These are phyloP conservation scores for Pyrus hybrid DNA, from an alignment of 331 rosid species.

Conservation along the genomic window DNA sequence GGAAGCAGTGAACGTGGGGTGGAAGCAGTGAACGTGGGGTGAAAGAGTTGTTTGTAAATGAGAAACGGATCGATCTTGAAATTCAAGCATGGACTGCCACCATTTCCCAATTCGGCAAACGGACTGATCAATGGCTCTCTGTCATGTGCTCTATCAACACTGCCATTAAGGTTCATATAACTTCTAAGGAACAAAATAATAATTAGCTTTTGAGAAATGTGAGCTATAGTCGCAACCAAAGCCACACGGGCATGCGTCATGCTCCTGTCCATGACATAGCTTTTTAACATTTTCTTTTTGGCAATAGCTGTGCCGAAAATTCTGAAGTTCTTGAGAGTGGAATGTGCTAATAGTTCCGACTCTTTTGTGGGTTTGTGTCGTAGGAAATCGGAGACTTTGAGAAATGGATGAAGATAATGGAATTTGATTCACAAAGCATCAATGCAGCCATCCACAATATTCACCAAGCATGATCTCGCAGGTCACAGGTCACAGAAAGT, in stretches of 20 bases:
- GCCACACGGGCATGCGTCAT: too few species aligned
- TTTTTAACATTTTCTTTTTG: neutral
- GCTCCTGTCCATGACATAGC: too few species aligned
- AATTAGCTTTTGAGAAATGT: neutral
- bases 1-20: slow-evolving; percentile 63
- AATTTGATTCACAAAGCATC: slow-evolving; percentile 62
- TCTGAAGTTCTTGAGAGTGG: neutral
- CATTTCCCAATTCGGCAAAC: slow-evolving; percentile 47
- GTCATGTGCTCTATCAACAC: slow-evolving; percentile 36
- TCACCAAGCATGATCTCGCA: slow-evolving; percentile 42
- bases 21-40: too few species aligned
- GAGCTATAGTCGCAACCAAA: neutral
- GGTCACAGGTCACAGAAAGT: slow-evolving; percentile 14
- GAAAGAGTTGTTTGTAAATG: slow-evolving; percentile 51
- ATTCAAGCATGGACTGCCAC: slow-evolving; percentile 43
- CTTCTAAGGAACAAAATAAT: neutral
- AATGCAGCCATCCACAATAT: slow-evolving; percentile 56
- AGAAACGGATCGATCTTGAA: slow-evolving; percentile 69
- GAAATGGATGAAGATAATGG: slow-evolving; percentile 82
- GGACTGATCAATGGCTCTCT: slow-evolving; percentile 79
- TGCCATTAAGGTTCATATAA: slow-evolving; percentile 50
- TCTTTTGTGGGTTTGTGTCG: neutral
- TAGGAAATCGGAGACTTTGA: slow-evolving; percentile 81
- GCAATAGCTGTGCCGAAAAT: neutral
- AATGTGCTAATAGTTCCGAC: neutral